Evolutionary conservation across 108 stramenopile genomes (phyloP), one percentile per base, ranked within the genome.

Genomic region (Cylindrotheca fusiformis): DNA sequence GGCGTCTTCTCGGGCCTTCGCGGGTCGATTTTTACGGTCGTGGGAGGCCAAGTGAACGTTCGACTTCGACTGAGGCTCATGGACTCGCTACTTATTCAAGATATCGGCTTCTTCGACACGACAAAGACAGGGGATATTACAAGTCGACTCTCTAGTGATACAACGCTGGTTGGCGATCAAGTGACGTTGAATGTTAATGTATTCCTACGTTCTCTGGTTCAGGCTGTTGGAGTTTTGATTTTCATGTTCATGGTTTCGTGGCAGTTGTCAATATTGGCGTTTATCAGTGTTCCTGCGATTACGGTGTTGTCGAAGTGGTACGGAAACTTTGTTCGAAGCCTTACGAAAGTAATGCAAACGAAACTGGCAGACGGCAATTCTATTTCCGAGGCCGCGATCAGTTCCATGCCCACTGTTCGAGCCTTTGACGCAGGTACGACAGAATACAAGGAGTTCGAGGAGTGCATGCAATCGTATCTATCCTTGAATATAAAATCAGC

Each of bases 141-240:
- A 36, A 81, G 79, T 32, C 81, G 94, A 48, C 81, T 95, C 12
- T 80, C 82, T 22, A 71, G 79, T 48, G 94, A 95, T 63, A 64
- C 89, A 29, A 87, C 88, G 5, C 80, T 88, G 20, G 85, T 95
- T 23, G 90, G 88, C 32, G 88, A 91, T 52, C 90, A 91, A 75
- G 87, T 95, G 19, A 83, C 86, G 4, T 65, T 88, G 32, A 91
- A 92, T 69, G 78, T 95, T 51, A 95, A 95, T 63, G 81, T 87
- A 62, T 82, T 81, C 70, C 63, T 91, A 32, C 81, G 93, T 32
- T 80, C 75, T 4, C 23, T 79, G 25, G 80, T 91, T 8, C 86
- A 86, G 69, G 88, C 81, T 4, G 68, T 91, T 78, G 87, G 83
- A 12, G 86, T 88, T 6, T 72, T 95, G 26, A 67, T 82, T 6